A percentile compares a stretch with the other conserved stretches of the same genome.
phyloP scores from a whole-genome alignment of 2,329 filamentous ascomycete genomes.

The Incumbomyces delicatus region DNA sequence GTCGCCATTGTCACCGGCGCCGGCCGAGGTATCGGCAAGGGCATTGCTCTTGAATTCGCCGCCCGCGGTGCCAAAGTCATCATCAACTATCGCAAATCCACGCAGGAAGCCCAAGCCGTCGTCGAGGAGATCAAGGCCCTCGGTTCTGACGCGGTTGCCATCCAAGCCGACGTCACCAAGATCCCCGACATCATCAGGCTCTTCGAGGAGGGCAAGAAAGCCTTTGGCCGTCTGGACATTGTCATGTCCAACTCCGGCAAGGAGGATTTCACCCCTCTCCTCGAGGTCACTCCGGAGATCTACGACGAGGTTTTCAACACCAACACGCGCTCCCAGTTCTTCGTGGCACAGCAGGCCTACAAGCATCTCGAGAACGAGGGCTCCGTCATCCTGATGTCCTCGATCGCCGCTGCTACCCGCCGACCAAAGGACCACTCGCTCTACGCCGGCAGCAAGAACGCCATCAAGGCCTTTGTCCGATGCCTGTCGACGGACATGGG shows the following conservation, averaged over 20 bases:
- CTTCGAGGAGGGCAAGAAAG: constrained; percentile 23
- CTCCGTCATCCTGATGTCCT: constrained; percentile 52
- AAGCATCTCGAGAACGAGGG: constrained; percentile 59
- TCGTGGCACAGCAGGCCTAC: constrained; percentile 60
- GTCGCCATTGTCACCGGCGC: constrained; percentile 31
- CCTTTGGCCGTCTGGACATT: constrained; percentile 59
- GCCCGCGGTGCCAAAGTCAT: constrained; percentile 26
- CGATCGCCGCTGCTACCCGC: constrained; percentile 50
- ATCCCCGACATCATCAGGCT: constrained; percentile 36
- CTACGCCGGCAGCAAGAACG: constrained; percentile 63
- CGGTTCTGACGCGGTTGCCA: constrained; percentile 33
- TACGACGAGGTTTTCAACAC: constrained; percentile 51
- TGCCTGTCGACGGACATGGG: constrained; percentile 64
- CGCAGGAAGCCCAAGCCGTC: constrained; percentile 27
- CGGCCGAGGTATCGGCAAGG: constrained; percentile 28
- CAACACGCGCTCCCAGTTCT: constrained; percentile 56
- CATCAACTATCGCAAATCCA: constrained; percentile 38
- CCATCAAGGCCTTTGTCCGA: constrained; percentile 63
- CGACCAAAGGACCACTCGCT: constrained; percentile 58
- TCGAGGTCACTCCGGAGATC: constrained; percentile 55
- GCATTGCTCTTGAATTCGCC: constrained; percentile 28
- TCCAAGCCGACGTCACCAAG: constrained; percentile 37
- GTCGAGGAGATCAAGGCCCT: constrained; percentile 22
- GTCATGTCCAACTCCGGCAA: constrained; percentile 44
- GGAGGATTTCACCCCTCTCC: constrained; percentile 41